Percentiles rank a stretch among this genome's conserved stretches.
These are phyloP conservation scores for Exophiala phaeomuriformis DNA, from an alignment of 2,329 filamentous ascomycete genomes.

Conservation along the genomic window DNA sequence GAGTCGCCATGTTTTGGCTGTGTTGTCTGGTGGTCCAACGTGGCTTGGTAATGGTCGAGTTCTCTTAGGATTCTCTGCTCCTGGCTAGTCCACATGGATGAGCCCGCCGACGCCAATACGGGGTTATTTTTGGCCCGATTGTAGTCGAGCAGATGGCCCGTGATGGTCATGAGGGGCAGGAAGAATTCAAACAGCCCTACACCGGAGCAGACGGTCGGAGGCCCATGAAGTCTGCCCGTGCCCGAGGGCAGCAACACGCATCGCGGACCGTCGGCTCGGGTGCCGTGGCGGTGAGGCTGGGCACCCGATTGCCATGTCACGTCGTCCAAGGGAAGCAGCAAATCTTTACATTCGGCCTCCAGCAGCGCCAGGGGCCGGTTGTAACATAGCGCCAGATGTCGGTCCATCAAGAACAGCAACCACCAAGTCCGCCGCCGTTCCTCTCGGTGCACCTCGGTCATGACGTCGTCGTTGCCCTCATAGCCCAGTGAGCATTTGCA, in stretches of 20 bases:
- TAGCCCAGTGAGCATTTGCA: slow-evolving; percentile 37
- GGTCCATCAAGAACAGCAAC: slow-evolving; percentile 43
- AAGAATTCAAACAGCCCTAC: slow-evolving; percentile 47
- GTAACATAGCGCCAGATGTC: slow-evolving; percentile 44
- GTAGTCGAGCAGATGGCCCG: slow-evolving; percentile 45
- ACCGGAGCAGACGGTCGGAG: slow-evolving; percentile 35
- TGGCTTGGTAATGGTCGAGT: slow-evolving; percentile 37
- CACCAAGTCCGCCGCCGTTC: slow-evolving; percentile 45
- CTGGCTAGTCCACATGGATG: slow-evolving; percentile 30
- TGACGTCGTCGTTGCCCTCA: slow-evolving; percentile 36
- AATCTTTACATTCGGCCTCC: slow-evolving; percentile 43
- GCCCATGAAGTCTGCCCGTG: slow-evolving; percentile 12
- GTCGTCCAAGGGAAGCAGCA: slow-evolving; percentile 37
- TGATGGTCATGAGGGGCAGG: slow-evolving; percentile 44
- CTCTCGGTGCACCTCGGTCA: slow-evolving; percentile 41
- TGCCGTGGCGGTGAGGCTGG: slow-evolving; percentile 21
- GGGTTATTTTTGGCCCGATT: slow-evolving; percentile 42
- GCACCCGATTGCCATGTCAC: slow-evolving; percentile 32
- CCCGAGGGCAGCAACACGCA: slow-evolving; percentile 24
- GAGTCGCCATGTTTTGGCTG: not conserved
- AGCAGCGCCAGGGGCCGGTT: slow-evolving; percentile 41
- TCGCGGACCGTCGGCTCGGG: slow-evolving; percentile 33
- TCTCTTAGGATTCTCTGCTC: slow-evolving; percentile 34
- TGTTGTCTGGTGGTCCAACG: slow-evolving; percentile 31
- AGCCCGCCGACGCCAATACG: slow-evolving; percentile 32